These are phyloP conservation scores for Kwoniella shandongensis DNA, from an alignment of 768 basidiomycete species.

Conservation along the genomic window DNA sequence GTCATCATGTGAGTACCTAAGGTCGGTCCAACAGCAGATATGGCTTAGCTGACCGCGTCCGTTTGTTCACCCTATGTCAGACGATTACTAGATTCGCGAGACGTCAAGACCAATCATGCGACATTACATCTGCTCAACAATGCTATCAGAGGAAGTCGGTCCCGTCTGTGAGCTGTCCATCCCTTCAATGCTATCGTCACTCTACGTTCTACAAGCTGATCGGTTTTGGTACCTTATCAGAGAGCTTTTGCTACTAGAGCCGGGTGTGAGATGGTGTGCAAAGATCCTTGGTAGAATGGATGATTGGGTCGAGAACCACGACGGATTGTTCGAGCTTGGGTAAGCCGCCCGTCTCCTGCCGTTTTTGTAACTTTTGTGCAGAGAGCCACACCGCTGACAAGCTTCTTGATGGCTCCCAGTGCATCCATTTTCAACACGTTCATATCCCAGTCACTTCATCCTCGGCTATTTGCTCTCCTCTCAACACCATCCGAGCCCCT, in stretches of 20 bases:
- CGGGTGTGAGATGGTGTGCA: constrained; percentile 62
- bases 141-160: constrained; percentile 63
- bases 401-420: neutral
- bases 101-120: constrained; percentile 63
- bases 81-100: constrained; percentile 64
- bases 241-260: constrained; percentile 15
- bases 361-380: neutral
- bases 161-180: constrained; percentile 60
- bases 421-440: constrained; percentile 61
- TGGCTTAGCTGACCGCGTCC: neutral
- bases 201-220: neutral
- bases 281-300: constrained; percentile 71
- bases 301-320: constrained; percentile 66
- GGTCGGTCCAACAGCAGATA: neutral
- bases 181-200: neutral
- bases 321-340: constrained; percentile 75
- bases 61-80: constrained; percentile 35
- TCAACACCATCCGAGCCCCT: constrained; percentile 68
- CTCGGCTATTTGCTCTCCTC: constrained; percentile 64
- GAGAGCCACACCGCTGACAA: neutral
- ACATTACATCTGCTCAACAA: constrained; percentile 72
- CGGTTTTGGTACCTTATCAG: constrained; percentile 8
- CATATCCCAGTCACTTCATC: constrained; percentile 63
- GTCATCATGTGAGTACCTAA: constrained; percentile 68
- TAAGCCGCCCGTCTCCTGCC: constrained; percentile 48